phyloP scores from a whole-genome alignment of 768 basidiomycete species.

The Naganishia onofrii region DNA sequence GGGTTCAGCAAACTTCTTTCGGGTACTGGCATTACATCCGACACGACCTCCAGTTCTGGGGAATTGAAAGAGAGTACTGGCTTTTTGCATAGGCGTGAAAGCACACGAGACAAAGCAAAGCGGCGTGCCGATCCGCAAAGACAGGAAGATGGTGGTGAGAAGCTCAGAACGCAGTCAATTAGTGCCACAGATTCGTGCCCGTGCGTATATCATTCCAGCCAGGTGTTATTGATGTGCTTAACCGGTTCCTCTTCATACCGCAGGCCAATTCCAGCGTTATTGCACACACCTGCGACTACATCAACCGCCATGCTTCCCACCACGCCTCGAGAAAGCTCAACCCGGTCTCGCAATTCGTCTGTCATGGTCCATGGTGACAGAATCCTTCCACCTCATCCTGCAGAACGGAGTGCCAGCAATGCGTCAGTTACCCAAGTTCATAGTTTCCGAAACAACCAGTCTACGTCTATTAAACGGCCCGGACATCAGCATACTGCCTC shows the following conservation, averaged over 20 bases:
- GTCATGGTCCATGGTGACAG: constrained; percentile 39
- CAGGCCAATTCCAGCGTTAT: background rate
- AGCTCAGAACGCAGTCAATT: background rate
- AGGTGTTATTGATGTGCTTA: background rate
- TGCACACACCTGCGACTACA: background rate
- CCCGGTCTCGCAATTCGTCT: constrained; percentile 38
- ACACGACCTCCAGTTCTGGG: constrained; percentile 9
- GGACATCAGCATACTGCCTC: constrained; percentile 39
- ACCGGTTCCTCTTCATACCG: too few species aligned
- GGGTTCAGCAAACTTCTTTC: constrained; percentile 72
- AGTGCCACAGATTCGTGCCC: background rate
- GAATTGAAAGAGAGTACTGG: background rate
- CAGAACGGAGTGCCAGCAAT: constrained; percentile 65
- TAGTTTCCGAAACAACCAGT: constrained; percentile 27
- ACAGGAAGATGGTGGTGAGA: constrained; percentile 7
- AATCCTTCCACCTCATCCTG: constrained; percentile 37
- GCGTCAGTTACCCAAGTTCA: constrained; percentile 46
- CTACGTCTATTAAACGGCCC: background rate
- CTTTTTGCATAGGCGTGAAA: constrained; percentile 6
- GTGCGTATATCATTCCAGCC: background rate
- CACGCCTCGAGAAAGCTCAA: constrained; percentile 20
- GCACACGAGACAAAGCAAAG: constrained; percentile 23
- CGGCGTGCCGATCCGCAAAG: constrained; percentile 14
- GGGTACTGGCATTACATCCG: constrained; percentile 24
- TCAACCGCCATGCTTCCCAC: background rate